Conservation (phyloP, 768 basidiomycete species). For the Lactarius deliciosus region DNA sequence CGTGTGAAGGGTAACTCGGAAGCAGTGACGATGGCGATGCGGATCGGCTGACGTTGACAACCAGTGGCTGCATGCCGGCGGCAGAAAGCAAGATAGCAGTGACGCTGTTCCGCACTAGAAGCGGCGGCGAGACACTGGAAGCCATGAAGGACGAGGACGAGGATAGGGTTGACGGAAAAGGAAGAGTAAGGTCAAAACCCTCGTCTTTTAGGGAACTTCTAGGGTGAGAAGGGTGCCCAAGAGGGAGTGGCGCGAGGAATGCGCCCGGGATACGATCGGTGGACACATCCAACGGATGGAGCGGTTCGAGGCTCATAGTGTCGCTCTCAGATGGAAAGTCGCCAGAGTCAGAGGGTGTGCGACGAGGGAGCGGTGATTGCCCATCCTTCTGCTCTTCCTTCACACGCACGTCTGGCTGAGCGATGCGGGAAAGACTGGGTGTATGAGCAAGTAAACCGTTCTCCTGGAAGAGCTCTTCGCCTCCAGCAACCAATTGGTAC, state of each 20-base stretch:
- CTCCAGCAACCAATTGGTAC: conserved; percentile 76
- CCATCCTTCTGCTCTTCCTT: conserved; percentile 43
- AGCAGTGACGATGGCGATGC: conserved; percentile 38
- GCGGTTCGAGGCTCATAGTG: background rate
- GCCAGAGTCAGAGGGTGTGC: conserved; percentile 34
- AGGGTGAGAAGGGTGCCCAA: conserved; percentile 19
- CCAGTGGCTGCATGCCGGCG: conserved; percentile 66
- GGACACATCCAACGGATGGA: conserved; percentile 1
- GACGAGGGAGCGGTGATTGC: conserved; percentile 33
- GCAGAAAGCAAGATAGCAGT: conserved; percentile 55
- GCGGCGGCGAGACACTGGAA: conserved; percentile 30
- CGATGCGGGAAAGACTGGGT: conserved; percentile 22
- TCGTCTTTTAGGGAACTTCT: conserved; percentile 23
- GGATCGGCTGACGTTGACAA: conserved; percentile 58
- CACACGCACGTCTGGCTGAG: conserved; percentile 24
- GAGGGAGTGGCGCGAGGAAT: conserved; percentile 25
- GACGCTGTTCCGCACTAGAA: conserved; percentile 40
- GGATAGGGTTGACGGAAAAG: conserved; percentile 21
- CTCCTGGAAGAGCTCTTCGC: conserved; percentile 62
- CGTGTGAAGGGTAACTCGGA: conserved; percentile 39
- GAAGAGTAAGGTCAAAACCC: conserved; percentile 20
- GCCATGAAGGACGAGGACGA: conserved; percentile 22
- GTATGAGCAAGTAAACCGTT: conserved; percentile 46
- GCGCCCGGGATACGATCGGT: conserved; percentile 9
- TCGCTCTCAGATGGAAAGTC: conserved; percentile 20